phyloP scores from a whole-genome alignment of 352 stramenopile species.

The Peronospora tabacina region DNA sequence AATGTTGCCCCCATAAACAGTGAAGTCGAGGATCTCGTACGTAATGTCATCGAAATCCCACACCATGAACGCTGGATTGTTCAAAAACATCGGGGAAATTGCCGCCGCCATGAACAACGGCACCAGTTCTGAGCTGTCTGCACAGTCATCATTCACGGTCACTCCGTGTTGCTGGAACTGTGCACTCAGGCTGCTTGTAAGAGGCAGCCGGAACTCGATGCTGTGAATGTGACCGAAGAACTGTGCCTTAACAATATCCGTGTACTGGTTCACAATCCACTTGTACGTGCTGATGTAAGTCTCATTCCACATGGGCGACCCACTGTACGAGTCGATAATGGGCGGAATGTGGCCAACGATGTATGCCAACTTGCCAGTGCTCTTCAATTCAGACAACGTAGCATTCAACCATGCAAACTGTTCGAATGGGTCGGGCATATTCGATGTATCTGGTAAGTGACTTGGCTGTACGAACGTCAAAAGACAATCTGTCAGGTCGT shows the following conservation, averaged over 20 bases:
- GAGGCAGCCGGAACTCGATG: constrained; percentile 81
- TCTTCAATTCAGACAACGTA: constrained; percentile 46
- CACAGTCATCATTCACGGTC: constrained; percentile 7
- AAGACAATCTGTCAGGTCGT: constrained; percentile 4
- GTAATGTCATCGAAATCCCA: constrained; percentile 22
- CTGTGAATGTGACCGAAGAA: constrained; percentile 91
- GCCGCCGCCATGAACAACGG: constrained; percentile 77
- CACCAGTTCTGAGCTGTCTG: constrained; percentile 29
- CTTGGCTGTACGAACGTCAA: constrained; percentile 29
- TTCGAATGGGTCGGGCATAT: constrained; percentile 69
- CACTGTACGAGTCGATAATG: constrained; percentile 80
- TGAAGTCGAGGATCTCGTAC: constrained; percentile 66
- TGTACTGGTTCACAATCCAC: constrained; percentile 51
- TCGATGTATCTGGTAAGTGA: constrained; percentile 53
- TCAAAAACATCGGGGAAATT: constrained; percentile 85
- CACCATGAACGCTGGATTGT: constrained; percentile 88
- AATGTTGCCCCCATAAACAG: constrained; percentile 73
- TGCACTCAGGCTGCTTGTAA: constrained; percentile 10
- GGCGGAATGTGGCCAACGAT: constrained; percentile 89
- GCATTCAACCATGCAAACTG: constrained; percentile 87
- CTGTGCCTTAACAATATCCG: constrained; percentile 67
- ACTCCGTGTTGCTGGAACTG: constrained; percentile 14
- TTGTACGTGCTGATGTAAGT: constrained; percentile 82
- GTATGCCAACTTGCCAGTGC: constrained; percentile 52
- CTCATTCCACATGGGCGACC: constrained; percentile 77